Evolutionary conservation across 768 basidiomycete species (phyloP), one percentile per base, ranked within the genome.

Genomic region (Calocybe cyanea): DNA sequence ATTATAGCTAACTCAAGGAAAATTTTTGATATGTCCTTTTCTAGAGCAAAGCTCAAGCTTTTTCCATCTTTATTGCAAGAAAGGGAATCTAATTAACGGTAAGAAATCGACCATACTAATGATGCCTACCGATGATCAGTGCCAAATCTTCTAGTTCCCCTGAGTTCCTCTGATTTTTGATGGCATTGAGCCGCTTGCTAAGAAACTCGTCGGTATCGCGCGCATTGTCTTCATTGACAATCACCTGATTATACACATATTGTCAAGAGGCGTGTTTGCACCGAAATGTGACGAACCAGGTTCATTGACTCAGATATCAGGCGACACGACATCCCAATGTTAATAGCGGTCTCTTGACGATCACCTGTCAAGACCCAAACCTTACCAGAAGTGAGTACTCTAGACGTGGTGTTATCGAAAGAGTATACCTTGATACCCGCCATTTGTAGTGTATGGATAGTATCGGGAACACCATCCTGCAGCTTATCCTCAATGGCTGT

Each of bases 301-400:
- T 97, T 97, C 96, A 98, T 99, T 7, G 91, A 93, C 67, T 99
- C 96, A 4, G 92, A 92, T 41, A 99, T 98, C 57, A 99, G 66
- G 51, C 92, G 80, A 70, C 96, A 98, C 1, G 93, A 95, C 78
- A 98, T 85, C 42, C 96, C 96, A 52, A 99, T 98, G 58, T 99
- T 99, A 66, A 99, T 97, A 13, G 96, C 96, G 1, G 96, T 99
- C 66, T 99, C 96, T 69, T 99, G 96, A 53, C 96, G 74, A 64
- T 99, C 96, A 1, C 96, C 96, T 2, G 96, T 99, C 41, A 99
- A 69, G 7, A 99, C 94, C 96, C 96, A 99, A 14, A 99, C 84
- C 85, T 87, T 52, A 13, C 54, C 28, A 24, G 37, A 40, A 15
- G 38, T 43, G n/a, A 50, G 30, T 21, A 48, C 42, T 23, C 14